A percentile compares a stretch with the other conserved stretches of the same genome.
phyloP scores from a whole-genome alignment of 768 basidiomycete genomes.

The Mrakia frigida region DNA sequence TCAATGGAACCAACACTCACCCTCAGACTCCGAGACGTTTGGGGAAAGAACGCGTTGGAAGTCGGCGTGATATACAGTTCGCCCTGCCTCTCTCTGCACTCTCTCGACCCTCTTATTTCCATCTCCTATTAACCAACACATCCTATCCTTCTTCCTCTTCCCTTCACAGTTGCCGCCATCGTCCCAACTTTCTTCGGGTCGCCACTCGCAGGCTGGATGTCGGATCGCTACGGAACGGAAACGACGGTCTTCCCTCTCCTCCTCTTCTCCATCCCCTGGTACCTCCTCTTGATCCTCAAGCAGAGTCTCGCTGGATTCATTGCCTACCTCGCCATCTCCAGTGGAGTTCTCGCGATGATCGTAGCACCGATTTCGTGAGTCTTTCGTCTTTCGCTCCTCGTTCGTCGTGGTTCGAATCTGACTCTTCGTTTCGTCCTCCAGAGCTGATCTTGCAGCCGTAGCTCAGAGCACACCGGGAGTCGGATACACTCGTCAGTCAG shows the following conservation, averaged over 20 bases:
- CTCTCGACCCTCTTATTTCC: not conserved
- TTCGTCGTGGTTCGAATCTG: not conserved
- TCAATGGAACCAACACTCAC: constrained; percentile 18
- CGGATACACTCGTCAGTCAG: constrained; percentile 4
- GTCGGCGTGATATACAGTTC: constrained; percentile 1
- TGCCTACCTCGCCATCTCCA: not conserved
- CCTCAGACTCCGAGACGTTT: constrained; percentile 1
- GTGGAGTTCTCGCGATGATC: not conserved
- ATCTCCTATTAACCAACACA: not conserved
- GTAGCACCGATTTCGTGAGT: not conserved
- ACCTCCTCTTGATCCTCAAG: not conserved
- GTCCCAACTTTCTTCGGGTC: constrained; percentile 1
- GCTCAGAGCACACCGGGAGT: not conserved
- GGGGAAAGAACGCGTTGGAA: not conserved
- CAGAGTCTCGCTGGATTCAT: constrained; percentile 12
- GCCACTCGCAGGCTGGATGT: not conserved
- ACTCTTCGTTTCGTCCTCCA: not conserved
- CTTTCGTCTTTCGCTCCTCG: not conserved
- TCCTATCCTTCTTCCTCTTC: not conserved
- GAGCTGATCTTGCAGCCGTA: constrained; percentile 3
- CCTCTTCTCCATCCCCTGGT: constrained; percentile 2
- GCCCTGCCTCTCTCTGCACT: not conserved
- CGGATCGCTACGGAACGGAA: constrained; percentile 1
- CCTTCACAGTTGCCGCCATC: not conserved
- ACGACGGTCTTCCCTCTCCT: not conserved